A percentile compares a stretch with the other conserved stretches of the same genome.
Conservation (phyloP, 148 eudicot genomes). For the Polygonum maritimum region DNA sequence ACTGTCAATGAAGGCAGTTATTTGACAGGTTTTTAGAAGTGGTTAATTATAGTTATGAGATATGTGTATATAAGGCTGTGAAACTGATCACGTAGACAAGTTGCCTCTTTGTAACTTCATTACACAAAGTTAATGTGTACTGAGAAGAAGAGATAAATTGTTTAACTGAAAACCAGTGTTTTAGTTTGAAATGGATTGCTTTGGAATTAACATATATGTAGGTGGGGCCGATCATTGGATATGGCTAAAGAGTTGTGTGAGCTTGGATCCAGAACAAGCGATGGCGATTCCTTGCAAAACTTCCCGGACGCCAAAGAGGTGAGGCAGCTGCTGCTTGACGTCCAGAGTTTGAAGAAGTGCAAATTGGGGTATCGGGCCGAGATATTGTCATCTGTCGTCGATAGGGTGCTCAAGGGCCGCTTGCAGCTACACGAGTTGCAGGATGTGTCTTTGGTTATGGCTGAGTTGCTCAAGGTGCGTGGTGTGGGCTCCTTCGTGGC, state of each 20-base stretch:
- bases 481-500: constrained; percentile 35
- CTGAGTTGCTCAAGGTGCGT: constrained; percentile 13
- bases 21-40: too few species aligned
- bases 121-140: too few species aligned
- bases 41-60: too few species aligned
- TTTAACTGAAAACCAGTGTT: too few species aligned
- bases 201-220: background rate
- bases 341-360: constrained; percentile 8
- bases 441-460: background rate
- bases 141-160: too few species aligned
- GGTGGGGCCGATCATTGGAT: constrained; percentile 29
- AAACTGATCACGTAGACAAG: too few species aligned
- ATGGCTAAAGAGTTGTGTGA: constrained; percentile 34
- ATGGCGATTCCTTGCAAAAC: constrained; percentile 14
- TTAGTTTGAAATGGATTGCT: too few species aligned
- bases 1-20: too few species aligned
- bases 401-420: constrained; percentile 9
- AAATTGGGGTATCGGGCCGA: constrained; percentile 34
- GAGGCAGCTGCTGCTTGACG: constrained; percentile 21
- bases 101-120: too few species aligned
- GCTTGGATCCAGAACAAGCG: constrained; percentile 18
- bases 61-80: too few species aligned
- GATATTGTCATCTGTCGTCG: constrained; percentile 16
- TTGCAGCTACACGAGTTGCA: background rate
- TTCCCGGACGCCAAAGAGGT: background rate